Conservation (phyloP, 2,329 filamentous ascomycete genomes). For the Elsinoe perseae region DNA sequence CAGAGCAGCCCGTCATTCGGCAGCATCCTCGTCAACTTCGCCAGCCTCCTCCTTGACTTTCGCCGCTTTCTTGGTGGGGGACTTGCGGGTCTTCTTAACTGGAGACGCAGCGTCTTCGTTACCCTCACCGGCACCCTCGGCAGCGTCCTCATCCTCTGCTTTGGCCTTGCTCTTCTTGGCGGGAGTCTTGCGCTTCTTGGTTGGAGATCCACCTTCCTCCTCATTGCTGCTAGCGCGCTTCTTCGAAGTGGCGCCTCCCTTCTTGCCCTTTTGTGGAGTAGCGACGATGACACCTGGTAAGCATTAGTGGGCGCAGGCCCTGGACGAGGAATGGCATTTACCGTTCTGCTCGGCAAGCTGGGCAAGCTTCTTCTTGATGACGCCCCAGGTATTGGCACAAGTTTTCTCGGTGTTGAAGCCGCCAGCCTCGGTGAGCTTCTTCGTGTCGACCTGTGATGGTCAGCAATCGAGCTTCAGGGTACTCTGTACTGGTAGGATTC, state of each 20-base stretch:
- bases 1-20: background rate
- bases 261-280: slow-evolving; percentile 1
- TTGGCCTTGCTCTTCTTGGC: slow-evolving; percentile 22
- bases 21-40: slow-evolving; percentile 11
- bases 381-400: slow-evolving; percentile 29
- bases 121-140: slow-evolving; percentile 1
- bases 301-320: background rate
- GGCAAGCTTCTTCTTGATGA: slow-evolving; percentile 30
- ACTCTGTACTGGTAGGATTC: background rate
- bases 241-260: slow-evolving; percentile 11
- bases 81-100: slow-evolving; percentile 21
- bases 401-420: slow-evolving; percentile 30
- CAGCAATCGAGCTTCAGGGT: background rate
- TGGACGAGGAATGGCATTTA: background rate
- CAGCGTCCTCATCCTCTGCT: slow-evolving; percentile 18
- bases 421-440: slow-evolving; percentile 23
- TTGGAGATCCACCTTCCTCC: slow-evolving; percentile 9
- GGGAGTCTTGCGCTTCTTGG: slow-evolving; percentile 21
- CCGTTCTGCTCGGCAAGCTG: slow-evolving; percentile 20
- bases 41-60: slow-evolving; percentile 16
- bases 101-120: slow-evolving; percentile 17
- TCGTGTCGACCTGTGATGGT: slow-evolving; percentile 25
- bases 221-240: slow-evolving; percentile 13
- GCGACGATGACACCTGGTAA: slow-evolving; percentile 12
- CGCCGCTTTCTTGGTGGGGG: slow-evolving; percentile 22